These are phyloP conservation scores for Picea abies DNA, from an alignment of 83 land plant species.

Conservation along the genomic window DNA sequence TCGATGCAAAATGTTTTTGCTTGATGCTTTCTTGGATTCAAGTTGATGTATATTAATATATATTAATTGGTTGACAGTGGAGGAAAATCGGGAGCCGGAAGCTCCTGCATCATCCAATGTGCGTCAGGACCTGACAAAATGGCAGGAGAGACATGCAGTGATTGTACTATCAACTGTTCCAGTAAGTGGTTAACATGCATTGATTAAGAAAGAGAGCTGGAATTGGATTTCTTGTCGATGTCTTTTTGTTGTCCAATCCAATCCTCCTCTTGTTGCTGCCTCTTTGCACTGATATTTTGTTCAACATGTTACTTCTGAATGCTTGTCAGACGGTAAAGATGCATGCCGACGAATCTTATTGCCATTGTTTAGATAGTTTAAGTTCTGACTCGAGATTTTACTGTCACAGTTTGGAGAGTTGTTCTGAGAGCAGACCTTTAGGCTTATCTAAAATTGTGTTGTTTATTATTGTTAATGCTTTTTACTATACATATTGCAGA, in stretches of 20 bases:
- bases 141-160: constrained; percentile 73
- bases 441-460: too few relatives aligned
- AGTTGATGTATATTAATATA: neutral
- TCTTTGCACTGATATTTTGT: too few relatives aligned
- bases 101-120: constrained; percentile 59
- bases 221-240: neutral
- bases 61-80: constrained; percentile 23
- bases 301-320: neutral
- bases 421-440: too few relatives aligned
- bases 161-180: constrained; percentile 66
- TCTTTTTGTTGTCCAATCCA: neutral
- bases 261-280: neutral
- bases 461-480: too few relatives aligned
- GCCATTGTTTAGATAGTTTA: neutral
- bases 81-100: constrained; percentile 46
- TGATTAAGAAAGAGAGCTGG: neutral
- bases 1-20: neutral
- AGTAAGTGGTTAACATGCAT: constrained; percentile 26
- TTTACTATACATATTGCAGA: too few relatives aligned
- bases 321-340: neutral
- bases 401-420: neutral
- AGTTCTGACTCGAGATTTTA: neutral
- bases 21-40: neutral
- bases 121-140: constrained; percentile 61
- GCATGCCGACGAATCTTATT: neutral